Evolutionary conservation across 306 rosid genomes (phyloP).

Genomic region (Oxytropis ochrocephala): DNA sequence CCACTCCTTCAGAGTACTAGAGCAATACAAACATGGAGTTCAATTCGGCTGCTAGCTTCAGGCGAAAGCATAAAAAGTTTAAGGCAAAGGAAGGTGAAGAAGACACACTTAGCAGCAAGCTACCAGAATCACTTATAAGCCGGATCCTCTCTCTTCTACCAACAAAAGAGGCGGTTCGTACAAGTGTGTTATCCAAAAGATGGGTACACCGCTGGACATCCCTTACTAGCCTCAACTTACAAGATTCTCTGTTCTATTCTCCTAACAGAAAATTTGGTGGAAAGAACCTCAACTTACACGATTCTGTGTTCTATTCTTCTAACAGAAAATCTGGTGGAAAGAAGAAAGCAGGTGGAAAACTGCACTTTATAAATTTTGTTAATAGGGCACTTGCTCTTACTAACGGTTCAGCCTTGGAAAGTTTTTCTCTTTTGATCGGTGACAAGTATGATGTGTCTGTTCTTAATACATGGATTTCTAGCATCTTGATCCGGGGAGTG

Average conservation of each 20-base stretch:
- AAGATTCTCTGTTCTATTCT: neutral
- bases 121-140: neutral
- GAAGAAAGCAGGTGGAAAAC: neutral
- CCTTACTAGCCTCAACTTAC: constrained; percentile 5
- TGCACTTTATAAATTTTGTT: neutral
- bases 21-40: neutral
- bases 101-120: neutral
- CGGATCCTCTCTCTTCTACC: neutral
- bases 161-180: constrained; percentile 7
- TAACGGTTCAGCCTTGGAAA: neutral
- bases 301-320: neutral
- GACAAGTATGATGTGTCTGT: neutral
- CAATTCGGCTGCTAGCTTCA: neutral
- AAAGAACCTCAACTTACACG: constrained; percentile 12
- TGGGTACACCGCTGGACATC: constrained; percentile 7
- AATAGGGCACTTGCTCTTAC: neutral
- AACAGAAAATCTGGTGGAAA: neutral
- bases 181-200: constrained; percentile 11
- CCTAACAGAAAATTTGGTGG: too few species aligned
- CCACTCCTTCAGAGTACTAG: too few species aligned
- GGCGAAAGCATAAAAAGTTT: neutral
- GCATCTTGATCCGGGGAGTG: neutral
- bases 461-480: constrained; percentile 13
- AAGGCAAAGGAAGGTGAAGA: neutral
- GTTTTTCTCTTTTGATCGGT: neutral